Evolutionary conservation across 805 yeast genomes (phyloP).

Genomic region (Hanseniaspora valbyensis): DNA sequence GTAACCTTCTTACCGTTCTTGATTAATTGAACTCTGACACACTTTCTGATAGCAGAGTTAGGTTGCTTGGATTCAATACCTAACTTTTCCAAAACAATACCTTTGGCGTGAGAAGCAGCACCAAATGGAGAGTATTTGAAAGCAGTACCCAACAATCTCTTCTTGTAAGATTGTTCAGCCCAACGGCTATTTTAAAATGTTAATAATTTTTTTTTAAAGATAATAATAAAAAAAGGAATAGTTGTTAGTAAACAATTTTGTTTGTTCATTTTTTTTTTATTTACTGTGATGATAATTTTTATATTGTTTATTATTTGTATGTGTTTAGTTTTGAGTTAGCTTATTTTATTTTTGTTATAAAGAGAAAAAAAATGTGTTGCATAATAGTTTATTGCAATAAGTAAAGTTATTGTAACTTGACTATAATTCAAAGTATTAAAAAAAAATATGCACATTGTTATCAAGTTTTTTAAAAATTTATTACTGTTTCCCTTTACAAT

Average conservation of each 20-base stretch:
- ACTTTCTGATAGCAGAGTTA: slow-evolving; percentile 99
- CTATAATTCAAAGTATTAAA: too few species aligned
- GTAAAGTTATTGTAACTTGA: too few species aligned
- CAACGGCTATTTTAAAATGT: slow-evolving; percentile 57
- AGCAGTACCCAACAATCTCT: slow-evolving; percentile 98
- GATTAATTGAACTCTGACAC: slow-evolving; percentile 99
- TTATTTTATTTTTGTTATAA: too few species aligned
- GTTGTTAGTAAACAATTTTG: neutral
- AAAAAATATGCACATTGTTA: too few species aligned
- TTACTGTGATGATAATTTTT: neutral
- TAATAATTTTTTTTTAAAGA: slow-evolving; percentile 20
- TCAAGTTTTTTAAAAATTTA: too few species aligned
- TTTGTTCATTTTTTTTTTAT: neutral
- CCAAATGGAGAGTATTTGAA: slow-evolving; percentile 99
- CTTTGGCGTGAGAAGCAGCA: slow-evolving; percentile 99
- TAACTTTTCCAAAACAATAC: slow-evolving; percentile 97
- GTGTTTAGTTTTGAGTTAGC: too few species aligned
- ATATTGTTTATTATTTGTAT: too few species aligned
- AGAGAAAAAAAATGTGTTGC: too few species aligned
- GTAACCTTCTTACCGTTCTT: slow-evolving; percentile 99
- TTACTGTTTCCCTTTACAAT: too few species aligned
- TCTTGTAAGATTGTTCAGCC: slow-evolving; percentile 97
- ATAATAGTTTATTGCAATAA: too few species aligned
- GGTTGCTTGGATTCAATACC: slow-evolving; percentile 99
- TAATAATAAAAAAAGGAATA: neutral